phyloP scores from a whole-genome alignment of 2,329 filamentous ascomycete species.

The Alternaria rosae region DNA sequence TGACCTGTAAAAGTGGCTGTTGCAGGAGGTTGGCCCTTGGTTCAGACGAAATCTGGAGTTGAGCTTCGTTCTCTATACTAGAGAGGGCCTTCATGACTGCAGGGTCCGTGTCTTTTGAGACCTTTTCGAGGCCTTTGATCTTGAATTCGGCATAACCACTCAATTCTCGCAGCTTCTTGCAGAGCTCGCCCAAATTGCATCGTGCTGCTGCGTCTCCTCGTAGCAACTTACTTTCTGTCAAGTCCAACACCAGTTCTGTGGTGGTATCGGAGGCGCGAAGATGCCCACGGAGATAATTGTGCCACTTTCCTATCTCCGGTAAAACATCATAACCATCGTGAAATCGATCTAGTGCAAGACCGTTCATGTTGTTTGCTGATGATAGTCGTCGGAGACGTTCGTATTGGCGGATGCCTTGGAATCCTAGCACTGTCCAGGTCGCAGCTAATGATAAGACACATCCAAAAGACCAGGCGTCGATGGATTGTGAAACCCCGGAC shows the following conservation, averaged over 20 bases:
- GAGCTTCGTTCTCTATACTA: conserved; percentile 13
- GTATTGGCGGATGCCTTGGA: conserved; percentile 41
- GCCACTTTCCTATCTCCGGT: neutral
- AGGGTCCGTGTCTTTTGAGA: conserved; percentile 5
- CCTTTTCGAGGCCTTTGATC: neutral
- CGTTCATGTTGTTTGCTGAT: neutral
- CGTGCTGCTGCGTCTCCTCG: neutral
- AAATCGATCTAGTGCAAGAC: fast-evolving
- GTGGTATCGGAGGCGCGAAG: neutral
- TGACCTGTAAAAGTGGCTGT: neutral
- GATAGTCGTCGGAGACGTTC: conserved; percentile 14
- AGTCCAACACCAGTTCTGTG: neutral
- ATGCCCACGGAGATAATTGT: neutral
- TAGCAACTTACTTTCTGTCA: neutral
- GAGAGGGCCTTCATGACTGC: conserved; percentile 4
- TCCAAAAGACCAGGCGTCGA: conserved; percentile 52
- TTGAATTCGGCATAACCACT: neutral
- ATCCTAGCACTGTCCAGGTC: conserved; percentile 49
- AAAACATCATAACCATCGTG: neutral
- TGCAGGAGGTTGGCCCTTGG: neutral
- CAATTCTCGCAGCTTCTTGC: neutral
- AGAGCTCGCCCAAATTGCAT: neutral
- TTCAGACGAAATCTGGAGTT: neutral
- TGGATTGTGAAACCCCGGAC: conserved; percentile 30
- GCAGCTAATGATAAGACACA: conserved; percentile 52